Evolutionary conservation across 768 basidiomycete species (phyloP), one percentile per base, ranked within the genome.

Genomic region (Psilocybe azurescens): DNA sequence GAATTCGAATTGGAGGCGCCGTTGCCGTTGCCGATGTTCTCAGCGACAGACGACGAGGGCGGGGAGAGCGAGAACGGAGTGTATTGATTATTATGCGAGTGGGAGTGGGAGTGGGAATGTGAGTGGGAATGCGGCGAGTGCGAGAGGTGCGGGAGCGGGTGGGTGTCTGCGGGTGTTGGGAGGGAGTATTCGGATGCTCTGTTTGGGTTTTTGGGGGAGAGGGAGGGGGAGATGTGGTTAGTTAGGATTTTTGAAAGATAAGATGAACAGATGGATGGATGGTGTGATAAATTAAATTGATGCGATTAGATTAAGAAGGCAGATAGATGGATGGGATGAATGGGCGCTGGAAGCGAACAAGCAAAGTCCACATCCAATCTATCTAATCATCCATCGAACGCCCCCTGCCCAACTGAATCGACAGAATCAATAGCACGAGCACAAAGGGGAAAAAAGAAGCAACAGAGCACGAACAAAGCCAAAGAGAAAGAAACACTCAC

Each of bases 151-250:
- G 65, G 62, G 36, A 72, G 74, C 0, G 77, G 75, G 38, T 77
- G 70, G 9, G 66, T 60, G 20, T 71, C 65, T n/a, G 65, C 62
- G 18, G 80, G 81, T 0, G 79, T 85, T 32, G 77, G 80, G 46
- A 81, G 78, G 0, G 77, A 81, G 67, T 80, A 83, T 49, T 81
- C 79, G 6, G 74, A 70, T 11, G 69, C 65, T 5, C 74, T 71
- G 53, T 65, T 39, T 9, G 38, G 38, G 38, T 8, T 9, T 8
- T 14, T 39, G 3, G 53, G 41, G 3, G 41, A 44, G 6, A 16
- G 41, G 41, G 41, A 44, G 41, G 41, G 41, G 1, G 52, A 54
- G 32, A 54, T 54, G 36, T 4, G 16, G 53, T 11, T 29, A 36
- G 33, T 36, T 36, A 7, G 11, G 7, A 11, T 36, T 36, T 36